A percentile compares a stretch with the other conserved stretches of the same genome.
phyloP scores from a whole-genome alignment of 306 rosid genomes.

The Begonia loranthoides region DNA sequence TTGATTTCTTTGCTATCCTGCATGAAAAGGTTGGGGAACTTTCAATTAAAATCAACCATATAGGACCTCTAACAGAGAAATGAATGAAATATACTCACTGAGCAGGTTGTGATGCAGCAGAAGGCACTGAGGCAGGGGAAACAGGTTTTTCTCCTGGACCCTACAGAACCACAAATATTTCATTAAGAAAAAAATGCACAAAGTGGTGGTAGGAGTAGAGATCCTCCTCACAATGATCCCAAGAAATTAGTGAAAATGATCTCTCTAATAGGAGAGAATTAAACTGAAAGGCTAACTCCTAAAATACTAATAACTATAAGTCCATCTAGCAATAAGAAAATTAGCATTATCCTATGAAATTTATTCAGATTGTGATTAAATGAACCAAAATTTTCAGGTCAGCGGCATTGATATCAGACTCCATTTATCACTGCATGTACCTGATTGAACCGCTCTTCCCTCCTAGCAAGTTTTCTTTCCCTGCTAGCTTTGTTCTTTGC shows the following conservation, averaged over 20 bases:
- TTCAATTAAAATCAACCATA: not conserved
- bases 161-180: slow-evolving; percentile 13
- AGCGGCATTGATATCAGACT: too few species aligned
- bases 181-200: too few species aligned
- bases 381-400: too few species aligned
- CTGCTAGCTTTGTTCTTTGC: slow-evolving; percentile 98
- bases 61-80: not conserved
- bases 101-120: slow-evolving; percentile 32
- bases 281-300: too few species aligned
- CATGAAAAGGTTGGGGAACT: not conserved
- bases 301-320: too few species aligned
- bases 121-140: slow-evolving; percentile 17
- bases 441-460: slow-evolving; percentile 92
- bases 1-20: slow-evolving; percentile 73
- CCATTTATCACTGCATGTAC: slow-evolving; percentile 13
- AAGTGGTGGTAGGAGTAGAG: too few species aligned
- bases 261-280: too few species aligned
- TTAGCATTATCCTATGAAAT: too few species aligned
- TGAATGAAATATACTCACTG: slow-evolving; percentile 38
- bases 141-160: slow-evolving; percentile 63
- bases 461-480: slow-evolving; percentile 70
- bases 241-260: too few species aligned
- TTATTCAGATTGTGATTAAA: too few species aligned
- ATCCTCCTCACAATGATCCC: too few species aligned
- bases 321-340: too few species aligned